These are phyloP conservation scores for Psophocarpus tetragonolobus DNA, from an alignment of 306 rosid species.

Conservation along the genomic window DNA sequence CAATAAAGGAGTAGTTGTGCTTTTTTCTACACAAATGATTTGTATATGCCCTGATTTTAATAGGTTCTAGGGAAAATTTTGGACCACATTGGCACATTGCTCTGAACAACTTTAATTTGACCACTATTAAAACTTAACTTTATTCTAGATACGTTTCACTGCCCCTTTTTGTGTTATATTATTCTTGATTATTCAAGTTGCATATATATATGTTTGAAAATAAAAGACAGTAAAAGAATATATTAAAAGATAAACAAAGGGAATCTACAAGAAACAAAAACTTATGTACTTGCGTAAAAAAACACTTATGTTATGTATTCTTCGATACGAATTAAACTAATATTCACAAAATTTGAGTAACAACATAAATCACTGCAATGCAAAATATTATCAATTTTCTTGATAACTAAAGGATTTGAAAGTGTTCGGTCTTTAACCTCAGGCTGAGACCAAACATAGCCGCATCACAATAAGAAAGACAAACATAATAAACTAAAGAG, in stretches of 20 bases:
- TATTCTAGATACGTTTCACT: not conserved
- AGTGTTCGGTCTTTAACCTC: no score
- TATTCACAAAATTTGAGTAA: no score
- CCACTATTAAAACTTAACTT: not conserved
- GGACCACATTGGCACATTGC: not conserved
- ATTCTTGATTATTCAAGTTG: not conserved
- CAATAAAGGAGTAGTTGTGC: not conserved
- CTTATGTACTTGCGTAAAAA: no score
- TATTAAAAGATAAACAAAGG: not conserved
- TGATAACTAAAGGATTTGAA: no score
- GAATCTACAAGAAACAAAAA: not conserved
- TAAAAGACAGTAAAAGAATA: not conserved
- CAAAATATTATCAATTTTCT: no score
- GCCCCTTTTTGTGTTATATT: not conserved
- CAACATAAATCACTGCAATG: no score
- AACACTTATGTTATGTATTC: no score
- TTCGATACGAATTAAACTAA: no score
- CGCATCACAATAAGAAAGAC: no score
- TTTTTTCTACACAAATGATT: not conserved
- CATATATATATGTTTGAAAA: not conserved
- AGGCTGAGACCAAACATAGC: no score
- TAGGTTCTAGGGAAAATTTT: not conserved
- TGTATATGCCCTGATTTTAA: not conserved
- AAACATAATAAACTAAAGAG: no score
- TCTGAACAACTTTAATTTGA: not conserved